Evolutionary conservation across 306 rosid genomes (phyloP), one percentile per base, ranked within the genome.

Genomic region (Castanospermum australe): DNA sequence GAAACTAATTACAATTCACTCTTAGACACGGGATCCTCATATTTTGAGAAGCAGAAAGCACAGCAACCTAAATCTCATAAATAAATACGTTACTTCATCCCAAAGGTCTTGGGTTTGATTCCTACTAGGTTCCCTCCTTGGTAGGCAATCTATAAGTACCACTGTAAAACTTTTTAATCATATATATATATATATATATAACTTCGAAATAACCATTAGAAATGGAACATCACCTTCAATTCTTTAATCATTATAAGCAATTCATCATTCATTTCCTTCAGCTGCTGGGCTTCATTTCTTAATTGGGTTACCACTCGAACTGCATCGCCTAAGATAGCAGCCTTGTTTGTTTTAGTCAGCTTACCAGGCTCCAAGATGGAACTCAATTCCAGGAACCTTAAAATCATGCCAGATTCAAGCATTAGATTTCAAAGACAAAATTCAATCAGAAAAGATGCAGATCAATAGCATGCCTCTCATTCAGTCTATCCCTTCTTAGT

Each of bases 371-470:
- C 94, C 84, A 93, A 75, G 65, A 89, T 85, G 47, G 94, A 85
- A 89, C 92, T 86, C 94, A 95, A 60, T 76, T 95, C 99, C 77
- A 88, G 62, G 73, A 95, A 95, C 96, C 99, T 95, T 82, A 55
- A 82, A 81, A 72, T 45, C 76, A 85, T 82, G 73, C 28, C 86
- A 92, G 81, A 74, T 79, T 69, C 75, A 42, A 70, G 77, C 48
- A 55, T 59, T 64, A 80, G 80, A 83, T 76, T 66, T 71, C 44
- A 75, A 80, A 79, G 62, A 52, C 65, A 71, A 65, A 45, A 80
- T 15, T 71, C 51, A 86, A 71, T 79, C 70, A 76, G 12, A 86
- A 25, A 76, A 71, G 51, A 71, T 50, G 77, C 70, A 65, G 70
- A 69, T 48, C 71, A 75, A 81, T 71, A 79, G 36, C 83, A 73